Evolutionary conservation across 1,284 basidiomycete genomes (phyloP).

Genomic region (Afroboletus lepidellus): DNA sequence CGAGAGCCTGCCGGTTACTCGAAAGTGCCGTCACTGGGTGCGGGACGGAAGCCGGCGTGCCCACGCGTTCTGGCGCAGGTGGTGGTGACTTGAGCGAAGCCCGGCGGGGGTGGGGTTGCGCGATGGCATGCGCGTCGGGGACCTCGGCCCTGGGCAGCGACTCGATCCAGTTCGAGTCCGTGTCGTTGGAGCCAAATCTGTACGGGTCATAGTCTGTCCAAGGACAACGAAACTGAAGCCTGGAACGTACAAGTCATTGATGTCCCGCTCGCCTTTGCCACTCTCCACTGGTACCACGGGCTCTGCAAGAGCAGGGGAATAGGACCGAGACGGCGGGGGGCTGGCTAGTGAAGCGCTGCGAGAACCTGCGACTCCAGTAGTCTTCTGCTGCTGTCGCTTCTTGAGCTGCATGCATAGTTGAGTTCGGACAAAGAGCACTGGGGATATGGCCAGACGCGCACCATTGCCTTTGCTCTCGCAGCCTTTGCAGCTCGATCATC

Average conservation of each 20-base stretch:
- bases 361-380: constrained; percentile 35
- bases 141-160: constrained; percentile 52
- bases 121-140: constrained; percentile 11
- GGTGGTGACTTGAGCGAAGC: constrained; percentile 22
- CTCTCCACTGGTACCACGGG: constrained; percentile 34
- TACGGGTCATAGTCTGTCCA: constrained; percentile 2
- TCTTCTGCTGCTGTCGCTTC: constrained; percentile 72
- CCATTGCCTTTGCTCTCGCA: constrained; percentile 77
- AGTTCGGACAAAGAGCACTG: constrained; percentile 6
- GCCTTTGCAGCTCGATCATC: constrained; percentile 77
- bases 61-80: constrained; percentile 14
- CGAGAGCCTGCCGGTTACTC: constrained; percentile 7
- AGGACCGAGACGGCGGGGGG: constrained; percentile 50
- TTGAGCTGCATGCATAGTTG: constrained; percentile 51
- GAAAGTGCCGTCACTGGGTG: constrained; percentile 2
- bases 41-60: constrained; percentile 5
- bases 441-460: constrained; percentile 30
- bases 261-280: constrained; percentile 38
- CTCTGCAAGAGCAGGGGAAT: constrained; percentile 46
- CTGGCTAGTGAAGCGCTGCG: constrained; percentile 36
- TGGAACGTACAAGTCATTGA: constrained; percentile 52
- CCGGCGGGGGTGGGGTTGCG: constrained; percentile 7
- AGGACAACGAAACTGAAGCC: not conserved
- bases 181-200: constrained; percentile 41
- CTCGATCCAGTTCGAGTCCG: constrained; percentile 56